A percentile compares a stretch with the other conserved stretches of the same genome.
Evolutionary conservation across 768 basidiomycete species (phyloP).

Genomic region (Imleria badia): DNA sequence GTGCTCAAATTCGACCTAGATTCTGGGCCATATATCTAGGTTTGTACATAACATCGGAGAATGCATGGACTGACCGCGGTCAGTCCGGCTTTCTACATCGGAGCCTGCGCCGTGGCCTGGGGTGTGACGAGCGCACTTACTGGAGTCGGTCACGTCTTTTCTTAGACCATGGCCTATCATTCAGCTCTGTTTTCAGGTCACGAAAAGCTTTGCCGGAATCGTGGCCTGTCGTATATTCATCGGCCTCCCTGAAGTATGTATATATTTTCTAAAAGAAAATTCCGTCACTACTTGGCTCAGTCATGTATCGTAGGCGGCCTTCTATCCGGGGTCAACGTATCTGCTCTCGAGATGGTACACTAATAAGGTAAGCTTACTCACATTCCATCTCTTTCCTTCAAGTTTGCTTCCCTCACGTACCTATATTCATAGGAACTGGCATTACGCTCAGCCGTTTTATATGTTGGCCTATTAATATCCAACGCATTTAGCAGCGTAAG

Average conservation of each 20-base stretch:
- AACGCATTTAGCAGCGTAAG: slow-evolving; percentile 67
- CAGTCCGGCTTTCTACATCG: slow-evolving; percentile 65
- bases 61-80: not conserved
- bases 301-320: slow-evolving; percentile 44
- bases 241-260: slow-evolving; percentile 54
- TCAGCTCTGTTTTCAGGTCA: slow-evolving; percentile 38
- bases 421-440: slow-evolving; percentile 50
- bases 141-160: slow-evolving; percentile 42
- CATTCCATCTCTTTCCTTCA: not conserved
- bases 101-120: slow-evolving; percentile 58
- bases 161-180: not conserved
- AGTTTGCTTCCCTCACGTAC: not conserved
- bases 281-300: not conserved
- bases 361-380: slow-evolving; percentile 28
- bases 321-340: slow-evolving; percentile 58
- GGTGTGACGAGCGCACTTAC: slow-evolving; percentile 62
- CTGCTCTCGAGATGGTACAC: slow-evolving; percentile 56
- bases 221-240: slow-evolving; percentile 59
- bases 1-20: slow-evolving; percentile 30
- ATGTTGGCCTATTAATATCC: slow-evolving; percentile 57
- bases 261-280: no score
- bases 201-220: slow-evolving; percentile 54
- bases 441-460: slow-evolving; percentile 60
- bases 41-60: slow-evolving; percentile 17
- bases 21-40: slow-evolving; percentile 56